phyloP scores from a whole-genome alignment of 2,329 filamentous ascomycete genomes.

The Colletotrichum australisinense region DNA sequence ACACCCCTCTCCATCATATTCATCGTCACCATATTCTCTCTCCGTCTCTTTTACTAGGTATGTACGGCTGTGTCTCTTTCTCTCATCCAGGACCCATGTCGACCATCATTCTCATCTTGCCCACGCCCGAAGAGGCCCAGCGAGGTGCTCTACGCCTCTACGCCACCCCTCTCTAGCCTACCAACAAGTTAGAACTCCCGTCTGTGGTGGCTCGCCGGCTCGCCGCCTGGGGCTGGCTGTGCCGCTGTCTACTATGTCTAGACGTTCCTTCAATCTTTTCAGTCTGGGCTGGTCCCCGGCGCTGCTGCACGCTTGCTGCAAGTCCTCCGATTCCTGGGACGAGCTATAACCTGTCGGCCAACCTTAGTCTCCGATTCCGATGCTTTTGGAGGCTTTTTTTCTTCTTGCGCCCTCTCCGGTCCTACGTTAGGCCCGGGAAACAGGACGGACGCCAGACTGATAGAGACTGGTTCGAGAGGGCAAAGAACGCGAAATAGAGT shows the following conservation, averaged over 20 bases:
- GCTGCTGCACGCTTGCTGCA: not conserved
- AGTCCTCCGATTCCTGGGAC: not conserved
- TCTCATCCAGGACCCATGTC: not conserved
- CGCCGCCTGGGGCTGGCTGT: too few relatives aligned
- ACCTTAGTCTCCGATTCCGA: not conserved
- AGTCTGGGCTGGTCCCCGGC: not conserved
- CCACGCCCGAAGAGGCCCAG: not conserved
- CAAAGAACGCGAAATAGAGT: too few relatives aligned
- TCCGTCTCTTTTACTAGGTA: not conserved
- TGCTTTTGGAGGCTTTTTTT: not conserved
- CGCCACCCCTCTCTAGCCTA: not conserved
- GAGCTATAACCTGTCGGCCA: not conserved
- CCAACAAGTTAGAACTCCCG: not conserved
- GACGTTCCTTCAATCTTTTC: not conserved
- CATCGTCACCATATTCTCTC: not conserved
- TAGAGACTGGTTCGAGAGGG: not conserved
- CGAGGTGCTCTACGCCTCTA: not conserved
- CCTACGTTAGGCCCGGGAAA: not conserved
- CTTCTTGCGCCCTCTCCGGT: too few relatives aligned
- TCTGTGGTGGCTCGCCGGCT: not conserved
- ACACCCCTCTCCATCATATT: not conserved
- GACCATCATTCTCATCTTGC: not conserved
- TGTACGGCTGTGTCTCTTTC: not conserved
- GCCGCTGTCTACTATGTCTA: too few relatives aligned
- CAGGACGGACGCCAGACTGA: not conserved